Conservation (phyloP, 345 rosid species). For the Firmiana major region DNA sequence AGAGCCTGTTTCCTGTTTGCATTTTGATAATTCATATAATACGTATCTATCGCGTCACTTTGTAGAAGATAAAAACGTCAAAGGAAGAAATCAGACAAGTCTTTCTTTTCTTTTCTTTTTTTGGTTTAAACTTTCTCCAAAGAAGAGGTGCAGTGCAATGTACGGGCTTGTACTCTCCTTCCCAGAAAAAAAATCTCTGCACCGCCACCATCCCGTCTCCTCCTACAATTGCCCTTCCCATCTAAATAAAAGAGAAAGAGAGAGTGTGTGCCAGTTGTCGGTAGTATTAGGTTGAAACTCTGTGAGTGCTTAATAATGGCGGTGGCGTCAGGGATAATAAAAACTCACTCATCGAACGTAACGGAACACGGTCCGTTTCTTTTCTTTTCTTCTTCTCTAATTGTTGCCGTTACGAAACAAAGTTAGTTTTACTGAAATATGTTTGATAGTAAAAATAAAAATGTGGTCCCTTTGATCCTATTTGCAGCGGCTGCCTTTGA, state of each 20-base stretch:
- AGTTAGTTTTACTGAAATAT: too few species aligned
- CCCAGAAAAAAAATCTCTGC: not conserved
- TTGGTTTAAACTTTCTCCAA: not conserved
- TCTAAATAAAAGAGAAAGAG: not conserved
- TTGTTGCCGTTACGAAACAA: constrained; percentile 5
- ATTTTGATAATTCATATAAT: not conserved
- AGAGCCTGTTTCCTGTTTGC: not conserved
- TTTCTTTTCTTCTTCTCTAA: not conserved
- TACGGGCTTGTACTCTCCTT: not conserved
- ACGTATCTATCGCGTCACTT: not conserved
- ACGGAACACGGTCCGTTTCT: constrained; percentile 1
- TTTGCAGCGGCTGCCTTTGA: not conserved
- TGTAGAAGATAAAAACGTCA: not conserved
- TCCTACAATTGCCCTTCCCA: not conserved
- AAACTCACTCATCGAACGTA: not conserved
- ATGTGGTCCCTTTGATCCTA: not conserved
- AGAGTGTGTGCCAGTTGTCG: constrained; percentile 18
- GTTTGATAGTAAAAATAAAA: too few species aligned
- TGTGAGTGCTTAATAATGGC: not conserved
- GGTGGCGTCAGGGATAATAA: constrained; percentile 11
- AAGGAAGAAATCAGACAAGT: not conserved
- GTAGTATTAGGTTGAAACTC: not conserved
- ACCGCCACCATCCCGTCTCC: not conserved
- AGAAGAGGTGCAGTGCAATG: not conserved
- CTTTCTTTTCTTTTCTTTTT: too few species aligned